phyloP scores from a whole-genome alignment of 1,284 basidiomycete genomes.

The Hymenochaete sp. region DNA sequence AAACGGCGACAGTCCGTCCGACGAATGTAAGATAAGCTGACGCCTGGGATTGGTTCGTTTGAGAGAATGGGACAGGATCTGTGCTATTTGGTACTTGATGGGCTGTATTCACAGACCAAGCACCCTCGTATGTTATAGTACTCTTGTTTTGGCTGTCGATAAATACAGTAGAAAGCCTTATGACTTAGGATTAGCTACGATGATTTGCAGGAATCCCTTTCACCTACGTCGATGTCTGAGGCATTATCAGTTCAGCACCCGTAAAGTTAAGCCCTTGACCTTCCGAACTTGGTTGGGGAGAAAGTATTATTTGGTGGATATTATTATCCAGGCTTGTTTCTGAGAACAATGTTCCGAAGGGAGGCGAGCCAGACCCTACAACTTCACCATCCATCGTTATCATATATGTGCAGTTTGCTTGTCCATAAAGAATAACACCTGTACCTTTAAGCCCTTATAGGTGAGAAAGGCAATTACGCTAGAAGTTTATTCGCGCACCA shows the following conservation, averaged over 20 bases:
- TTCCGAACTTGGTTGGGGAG: neutral
- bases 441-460: conserved; percentile 22
- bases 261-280: neutral
- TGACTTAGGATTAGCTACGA: no score
- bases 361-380: neutral
- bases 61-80: conserved; percentile 3
- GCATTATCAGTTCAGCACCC: conserved; percentile 16
- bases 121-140: conserved; percentile 2
- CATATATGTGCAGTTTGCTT: conserved; percentile 24
- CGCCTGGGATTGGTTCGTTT: neutral
- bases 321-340: neutral
- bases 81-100: conserved; percentile 1
- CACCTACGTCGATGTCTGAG: no score
- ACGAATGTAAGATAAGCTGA: conserved; percentile 6
- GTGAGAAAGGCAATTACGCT: conserved; percentile 1
- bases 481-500: conserved; percentile 17
- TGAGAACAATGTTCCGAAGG: neutral
- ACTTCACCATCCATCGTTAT: conserved; percentile 24
- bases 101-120: neutral
- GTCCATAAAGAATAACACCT: conserved; percentile 25
- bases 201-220: no score
- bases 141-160: conserved; percentile 7
- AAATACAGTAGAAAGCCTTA: neutral
- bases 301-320: neutral
- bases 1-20: conserved; percentile 8